A percentile compares a stretch with the other conserved stretches of the same genome.
Conservation (phyloP, 768 basidiomycete species). For the Sporobolomyces pararoseus region DNA sequence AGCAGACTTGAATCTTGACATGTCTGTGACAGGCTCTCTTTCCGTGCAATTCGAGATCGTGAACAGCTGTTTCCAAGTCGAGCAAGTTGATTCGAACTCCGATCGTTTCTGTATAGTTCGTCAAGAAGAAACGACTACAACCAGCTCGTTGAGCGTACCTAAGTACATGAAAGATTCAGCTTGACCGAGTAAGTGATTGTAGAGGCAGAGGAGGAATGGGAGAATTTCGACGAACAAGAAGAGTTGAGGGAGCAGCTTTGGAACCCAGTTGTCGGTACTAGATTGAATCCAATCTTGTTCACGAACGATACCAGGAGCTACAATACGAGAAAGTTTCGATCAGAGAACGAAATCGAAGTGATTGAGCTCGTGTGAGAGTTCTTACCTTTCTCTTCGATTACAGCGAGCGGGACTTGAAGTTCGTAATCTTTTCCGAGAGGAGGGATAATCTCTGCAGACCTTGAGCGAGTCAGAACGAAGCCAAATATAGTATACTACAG, state of each 20-base stretch:
- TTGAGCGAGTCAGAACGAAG: background rate
- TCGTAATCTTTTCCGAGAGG: background rate
- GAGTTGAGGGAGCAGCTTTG: background rate
- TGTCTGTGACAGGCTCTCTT: too few relatives aligned
- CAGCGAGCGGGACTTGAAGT: background rate
- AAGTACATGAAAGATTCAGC: too few relatives aligned
- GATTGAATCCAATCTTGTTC: background rate
- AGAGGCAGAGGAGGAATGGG: background rate
- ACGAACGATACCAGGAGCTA: conserved; percentile 3
- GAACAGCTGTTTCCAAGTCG: background rate
- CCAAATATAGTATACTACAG: background rate
- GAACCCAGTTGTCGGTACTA: background rate
- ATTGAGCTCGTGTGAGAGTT: too few relatives aligned
- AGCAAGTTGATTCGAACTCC: background rate
- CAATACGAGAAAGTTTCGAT: too few relatives aligned
- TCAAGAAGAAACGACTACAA: background rate
- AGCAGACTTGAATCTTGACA: too few relatives aligned
- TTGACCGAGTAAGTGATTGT: too few relatives aligned
- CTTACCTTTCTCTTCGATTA: conserved; percentile 8
- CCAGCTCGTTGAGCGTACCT: background rate
- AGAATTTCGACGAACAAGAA: background rate
- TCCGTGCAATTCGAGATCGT: too few relatives aligned
- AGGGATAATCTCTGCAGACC: background rate
- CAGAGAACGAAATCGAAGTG: too few relatives aligned
- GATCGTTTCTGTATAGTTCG: background rate